Evolutionary conservation across 257 asterid species (phyloP).

Genomic region (Solanum corneliomulleri): DNA sequence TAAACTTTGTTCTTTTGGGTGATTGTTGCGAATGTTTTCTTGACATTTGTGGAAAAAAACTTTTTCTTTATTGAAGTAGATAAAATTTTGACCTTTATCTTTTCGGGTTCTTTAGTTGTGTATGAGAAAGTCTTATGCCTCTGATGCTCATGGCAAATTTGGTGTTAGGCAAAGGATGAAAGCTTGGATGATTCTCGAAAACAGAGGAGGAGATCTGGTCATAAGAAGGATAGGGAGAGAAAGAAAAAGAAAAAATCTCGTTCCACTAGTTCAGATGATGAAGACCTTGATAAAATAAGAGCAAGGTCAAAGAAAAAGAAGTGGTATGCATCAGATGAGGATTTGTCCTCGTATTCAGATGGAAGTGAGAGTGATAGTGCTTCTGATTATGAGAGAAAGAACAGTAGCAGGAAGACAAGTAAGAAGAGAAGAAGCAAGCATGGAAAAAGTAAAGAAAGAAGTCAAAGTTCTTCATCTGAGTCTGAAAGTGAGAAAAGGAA

Average conservation of each 20-base stretch:
- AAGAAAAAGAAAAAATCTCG: conserved; percentile 30
- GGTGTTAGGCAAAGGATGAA: conserved; percentile 31
- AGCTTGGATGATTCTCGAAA: conserved; percentile 19
- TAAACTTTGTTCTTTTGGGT: background rate
- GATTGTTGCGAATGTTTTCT: background rate
- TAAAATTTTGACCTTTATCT: background rate
- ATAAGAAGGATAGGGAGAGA: conserved; percentile 27
- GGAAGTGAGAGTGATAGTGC: conserved; percentile 29
- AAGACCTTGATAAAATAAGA: conserved; percentile 44
- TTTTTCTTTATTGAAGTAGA: background rate
- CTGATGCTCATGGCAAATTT: background rate
- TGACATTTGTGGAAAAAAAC: background rate
- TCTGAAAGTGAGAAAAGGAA: conserved; percentile 6
- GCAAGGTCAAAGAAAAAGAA: conserved; percentile 54
- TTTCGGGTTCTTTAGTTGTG: background rate
- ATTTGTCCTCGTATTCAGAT: conserved; percentile 39
- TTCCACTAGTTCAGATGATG: conserved; percentile 58
- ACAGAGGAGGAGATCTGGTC: conserved; percentile 33
- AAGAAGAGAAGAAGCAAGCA: conserved; percentile 26
- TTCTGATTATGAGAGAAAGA: conserved; percentile 25
- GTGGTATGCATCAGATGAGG: conserved; percentile 84
- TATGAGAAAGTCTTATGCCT: background rate
- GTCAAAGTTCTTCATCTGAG: conserved; percentile 28
- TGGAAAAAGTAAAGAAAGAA: conserved; percentile 26
- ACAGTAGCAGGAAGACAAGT: conserved; percentile 18